Evolutionary conservation across 2,329 filamentous ascomycete species (phyloP), one percentile per base, ranked within the genome.

Genomic region (Thelonectria discophora): DNA sequence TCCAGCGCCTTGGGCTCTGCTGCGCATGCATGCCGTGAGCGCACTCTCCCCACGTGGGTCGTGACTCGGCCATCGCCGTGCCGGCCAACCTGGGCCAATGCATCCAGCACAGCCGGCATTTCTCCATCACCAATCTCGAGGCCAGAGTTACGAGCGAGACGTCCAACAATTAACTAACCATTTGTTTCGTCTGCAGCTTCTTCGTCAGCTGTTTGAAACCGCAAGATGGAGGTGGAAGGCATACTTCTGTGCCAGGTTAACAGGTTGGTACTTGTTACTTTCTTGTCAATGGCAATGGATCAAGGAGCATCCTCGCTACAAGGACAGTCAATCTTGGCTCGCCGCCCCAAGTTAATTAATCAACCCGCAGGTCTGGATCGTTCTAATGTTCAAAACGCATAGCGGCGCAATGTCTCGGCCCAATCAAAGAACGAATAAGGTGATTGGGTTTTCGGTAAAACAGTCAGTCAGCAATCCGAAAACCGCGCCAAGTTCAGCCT

Each of bases 11-110:
- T 62, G 59, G 59, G 49, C 43, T 55, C 53, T 20, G 15, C 58
- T 58, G 57, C 51, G 55, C 67, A 58, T 56, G 40, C 58, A 62
- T 62, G 58, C 55, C 61, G 63, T 67, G 70, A 71, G 69, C 67
- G 62, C 63, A 62, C 55, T 64, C 65, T 63, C 69, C 27, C 27
- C 69, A 71, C 69, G 67, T 71, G 69, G 68, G 66, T 63, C 65
- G 42, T 57, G 61, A 57, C 62, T 66, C 69, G 69, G 69, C 58
- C 67, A 65, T 70, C 62, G 48, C 69, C 69, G 69, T 69, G 42
- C 52, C 62, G 57, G 58, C 58, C 34, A 40, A 52, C 52, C 32
- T 50, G 46, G 58, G 52, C 39, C 18, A 21, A 21, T 52, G 52
- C 52, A 50, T 46, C 24, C n/a, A 34, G 30, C 18, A 30, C 27